Conservation (phyloP, 2,329 filamentous ascomycete species). For the Ceratocystis cubensis region DNA sequence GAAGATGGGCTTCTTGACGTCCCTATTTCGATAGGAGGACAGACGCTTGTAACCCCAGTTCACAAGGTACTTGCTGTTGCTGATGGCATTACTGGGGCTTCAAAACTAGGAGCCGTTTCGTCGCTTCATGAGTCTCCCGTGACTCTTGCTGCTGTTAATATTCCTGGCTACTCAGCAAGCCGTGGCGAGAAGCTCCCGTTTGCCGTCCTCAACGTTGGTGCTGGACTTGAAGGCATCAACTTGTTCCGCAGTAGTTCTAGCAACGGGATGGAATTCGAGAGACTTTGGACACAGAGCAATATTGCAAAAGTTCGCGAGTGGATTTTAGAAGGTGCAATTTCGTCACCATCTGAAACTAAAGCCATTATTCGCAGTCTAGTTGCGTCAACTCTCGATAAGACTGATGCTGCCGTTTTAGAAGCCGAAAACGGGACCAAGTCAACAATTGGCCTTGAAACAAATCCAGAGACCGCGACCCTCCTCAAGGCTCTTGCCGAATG, state of each 20-base stretch:
- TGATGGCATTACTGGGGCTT: constrained; percentile 56
- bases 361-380: constrained; percentile 55
- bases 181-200: constrained; percentile 34
- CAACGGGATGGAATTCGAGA: constrained; percentile 60
- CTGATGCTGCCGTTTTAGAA: constrained; percentile 38
- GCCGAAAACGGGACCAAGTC: constrained; percentile 35
- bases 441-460: constrained; percentile 27
- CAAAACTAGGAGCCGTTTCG: constrained; percentile 38
- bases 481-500: constrained; percentile 53
- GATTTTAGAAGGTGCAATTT: constrained; percentile 40
- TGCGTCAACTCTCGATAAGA: constrained; percentile 48
- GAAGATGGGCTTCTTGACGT: constrained; percentile 58
- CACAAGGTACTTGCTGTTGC: constrained; percentile 68
- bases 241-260: constrained; percentile 56
- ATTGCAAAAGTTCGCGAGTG: constrained; percentile 53
- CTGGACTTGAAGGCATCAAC: constrained; percentile 50
- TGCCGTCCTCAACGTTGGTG: constrained; percentile 48
- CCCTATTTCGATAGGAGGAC: neutral
- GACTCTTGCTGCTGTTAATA: constrained; percentile 46
- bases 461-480: constrained; percentile 28
- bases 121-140: constrained; percentile 30
- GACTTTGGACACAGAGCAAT: constrained; percentile 61
- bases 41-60: constrained; percentile 49
- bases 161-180: constrained; percentile 34
- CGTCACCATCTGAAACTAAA: constrained; percentile 41